Conservation (phyloP, 305 asterid species). For the Fraxinus velutina region DNA sequence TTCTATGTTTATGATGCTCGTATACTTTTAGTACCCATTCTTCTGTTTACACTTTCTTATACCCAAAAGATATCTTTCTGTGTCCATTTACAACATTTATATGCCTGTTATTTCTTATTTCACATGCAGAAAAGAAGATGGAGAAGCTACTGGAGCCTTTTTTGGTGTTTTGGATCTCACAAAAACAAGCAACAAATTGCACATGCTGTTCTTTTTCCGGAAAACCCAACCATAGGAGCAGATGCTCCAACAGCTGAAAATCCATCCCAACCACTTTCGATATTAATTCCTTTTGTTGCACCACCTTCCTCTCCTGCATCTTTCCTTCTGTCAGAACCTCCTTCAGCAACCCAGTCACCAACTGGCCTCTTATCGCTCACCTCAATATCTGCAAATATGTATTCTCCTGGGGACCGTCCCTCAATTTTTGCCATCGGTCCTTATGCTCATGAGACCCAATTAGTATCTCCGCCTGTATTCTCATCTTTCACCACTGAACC, state of each 20-base stretch:
- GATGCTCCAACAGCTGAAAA: constrained; percentile 39
- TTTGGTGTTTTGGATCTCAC: constrained; percentile 76
- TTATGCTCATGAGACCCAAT: constrained; percentile 81
- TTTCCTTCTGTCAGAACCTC: constrained; percentile 75
- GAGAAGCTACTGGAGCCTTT: constrained; percentile 71
- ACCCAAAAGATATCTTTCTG: neutral
- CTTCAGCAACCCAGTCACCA: constrained; percentile 80
- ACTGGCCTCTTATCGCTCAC: constrained; percentile 51
- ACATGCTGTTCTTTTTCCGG: constrained; percentile 70
- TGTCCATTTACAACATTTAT: neutral
- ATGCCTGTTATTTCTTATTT: neutral
- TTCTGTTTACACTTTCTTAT: neutral
- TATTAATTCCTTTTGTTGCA: constrained; percentile 64
- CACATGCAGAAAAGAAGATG: constrained; percentile 73
- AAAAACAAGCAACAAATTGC: constrained; percentile 64
- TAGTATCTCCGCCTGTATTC: constrained; percentile 91
- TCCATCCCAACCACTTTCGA: constrained; percentile 49
- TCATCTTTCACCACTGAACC: constrained; percentile 92
- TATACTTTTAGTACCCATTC: neutral
- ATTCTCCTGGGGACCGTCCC: constrained; percentile 73
- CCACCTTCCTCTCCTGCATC: constrained; percentile 99
- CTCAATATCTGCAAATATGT: constrained; percentile 61
- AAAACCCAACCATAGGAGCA: constrained; percentile 38
- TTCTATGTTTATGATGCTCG: neutral
- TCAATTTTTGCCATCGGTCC: constrained; percentile 91